Conservation (phyloP, 768 basidiomycete species). For the Lentinula boryana region DNA sequence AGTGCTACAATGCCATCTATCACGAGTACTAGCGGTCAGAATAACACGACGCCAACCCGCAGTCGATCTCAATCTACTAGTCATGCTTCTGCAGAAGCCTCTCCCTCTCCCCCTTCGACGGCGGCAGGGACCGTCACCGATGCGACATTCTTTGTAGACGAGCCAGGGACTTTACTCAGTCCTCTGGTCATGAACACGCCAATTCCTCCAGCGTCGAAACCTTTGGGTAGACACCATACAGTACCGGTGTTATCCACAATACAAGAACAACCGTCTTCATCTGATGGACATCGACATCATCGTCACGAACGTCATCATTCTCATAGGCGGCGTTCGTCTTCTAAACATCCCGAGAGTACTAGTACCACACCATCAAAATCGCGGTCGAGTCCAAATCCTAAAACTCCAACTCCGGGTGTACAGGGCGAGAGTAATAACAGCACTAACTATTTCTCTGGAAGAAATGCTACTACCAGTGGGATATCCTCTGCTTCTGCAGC, state of each 20-base stretch:
- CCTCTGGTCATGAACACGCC: slow-evolving; percentile 36
- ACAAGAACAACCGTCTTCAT: slow-evolving; percentile 20
- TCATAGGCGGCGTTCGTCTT: slow-evolving; percentile 2
- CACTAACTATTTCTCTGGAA: background rate
- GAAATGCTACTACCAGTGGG: background rate
- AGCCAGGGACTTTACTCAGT: slow-evolving; percentile 40
- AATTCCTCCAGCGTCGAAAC: slow-evolving; percentile 17
- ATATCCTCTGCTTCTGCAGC: slow-evolving; percentile 7
- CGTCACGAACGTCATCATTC: slow-evolving; percentile 4
- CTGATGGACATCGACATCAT: slow-evolving; percentile 20
- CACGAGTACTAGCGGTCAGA: slow-evolving; percentile 6
- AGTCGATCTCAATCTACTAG: background rate
- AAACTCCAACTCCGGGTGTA: background rate
- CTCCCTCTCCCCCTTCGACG: background rate
- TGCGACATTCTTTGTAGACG: slow-evolving; percentile 28
- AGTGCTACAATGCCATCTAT: slow-evolving; percentile 13
- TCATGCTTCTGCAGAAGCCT: background rate
- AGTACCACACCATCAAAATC: slow-evolving; percentile 7
- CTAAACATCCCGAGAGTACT: slow-evolving; percentile 9
- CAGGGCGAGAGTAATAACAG: background rate
- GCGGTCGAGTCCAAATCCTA: background rate
- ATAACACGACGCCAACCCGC: slow-evolving; percentile 4
- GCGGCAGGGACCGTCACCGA: background rate
- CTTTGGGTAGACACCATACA: slow-evolving; percentile 24
- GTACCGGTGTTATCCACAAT: slow-evolving; percentile 20